Evolutionary conservation across 2,329 filamentous ascomycete genomes (phyloP).

Genomic region (Coniochaeta hoffmannii): DNA sequence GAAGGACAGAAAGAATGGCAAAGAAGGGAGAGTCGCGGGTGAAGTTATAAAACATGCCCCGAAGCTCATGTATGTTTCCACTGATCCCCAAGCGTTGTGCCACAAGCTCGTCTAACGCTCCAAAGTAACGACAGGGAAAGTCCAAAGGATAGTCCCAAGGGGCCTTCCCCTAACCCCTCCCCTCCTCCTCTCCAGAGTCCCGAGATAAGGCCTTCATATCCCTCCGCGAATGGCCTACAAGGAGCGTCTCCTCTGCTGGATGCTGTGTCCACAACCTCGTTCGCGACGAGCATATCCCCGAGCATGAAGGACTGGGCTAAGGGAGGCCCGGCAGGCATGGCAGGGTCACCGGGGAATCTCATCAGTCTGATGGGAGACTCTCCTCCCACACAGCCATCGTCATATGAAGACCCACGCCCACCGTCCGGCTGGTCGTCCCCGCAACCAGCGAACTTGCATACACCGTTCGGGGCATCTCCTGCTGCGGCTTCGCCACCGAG

Average conservation of each 20-base stretch:
- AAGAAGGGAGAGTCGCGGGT: slow-evolving; percentile 43
- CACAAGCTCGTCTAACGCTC: slow-evolving; percentile 7
- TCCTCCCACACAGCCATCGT: slow-evolving; percentile 44
- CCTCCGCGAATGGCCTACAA: slow-evolving; percentile 31
- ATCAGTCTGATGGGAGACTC: slow-evolving; percentile 45
- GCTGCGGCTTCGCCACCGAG: slow-evolving; percentile 32
- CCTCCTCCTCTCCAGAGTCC: slow-evolving; percentile 37
- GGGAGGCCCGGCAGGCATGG: slow-evolving; percentile 30
- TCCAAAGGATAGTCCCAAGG: slow-evolving; percentile 24
- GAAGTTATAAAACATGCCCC: slow-evolving; percentile 46
- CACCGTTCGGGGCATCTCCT: slow-evolving; percentile 18
- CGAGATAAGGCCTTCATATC: slow-evolving; percentile 29
- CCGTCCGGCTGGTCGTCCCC: slow-evolving; percentile 39
- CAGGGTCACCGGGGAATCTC: slow-evolving; percentile 45
- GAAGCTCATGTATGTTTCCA: slow-evolving; percentile 41
- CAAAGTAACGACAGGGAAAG: slow-evolving; percentile 14
- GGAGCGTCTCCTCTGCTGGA: slow-evolving; percentile 39
- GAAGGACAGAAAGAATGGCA: slow-evolving; percentile 49
- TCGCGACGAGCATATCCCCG: slow-evolving; percentile 38
- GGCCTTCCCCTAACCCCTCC: slow-evolving; percentile 32
- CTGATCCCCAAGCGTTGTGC: slow-evolving; percentile 2
- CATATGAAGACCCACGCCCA: slow-evolving; percentile 39
- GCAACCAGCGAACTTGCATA: slow-evolving; percentile 34
- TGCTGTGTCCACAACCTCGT: slow-evolving; percentile 40
- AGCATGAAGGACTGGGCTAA: slow-evolving; percentile 40